A percentile compares a stretch with the other conserved stretches of the same genome.
phyloP scores from a whole-genome alignment of 23 red algal genomes.

The Gracilaria domingensis region DNA sequence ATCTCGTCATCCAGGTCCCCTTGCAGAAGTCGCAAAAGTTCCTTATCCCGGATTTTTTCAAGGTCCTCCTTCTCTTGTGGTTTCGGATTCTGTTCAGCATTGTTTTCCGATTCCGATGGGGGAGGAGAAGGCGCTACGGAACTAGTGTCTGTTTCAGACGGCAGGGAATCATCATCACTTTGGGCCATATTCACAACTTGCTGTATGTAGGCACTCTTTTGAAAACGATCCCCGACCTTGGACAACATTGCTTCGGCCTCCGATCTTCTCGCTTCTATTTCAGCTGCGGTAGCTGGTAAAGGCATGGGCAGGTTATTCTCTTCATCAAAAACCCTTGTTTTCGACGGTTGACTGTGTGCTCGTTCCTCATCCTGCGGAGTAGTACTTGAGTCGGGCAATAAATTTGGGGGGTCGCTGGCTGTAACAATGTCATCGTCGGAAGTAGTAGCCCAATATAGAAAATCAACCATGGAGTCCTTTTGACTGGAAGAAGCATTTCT shows the following conservation, averaged over 20 bases:
- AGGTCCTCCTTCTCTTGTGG: background rate
- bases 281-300: background rate
- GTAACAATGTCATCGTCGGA: slow-evolving; percentile 5
- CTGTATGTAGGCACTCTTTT: background rate
- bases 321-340: background rate
- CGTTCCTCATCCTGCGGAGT: background rate
- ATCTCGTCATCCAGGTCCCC: background rate
- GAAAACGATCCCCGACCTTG: background rate
- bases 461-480: slow-evolving; percentile 26
- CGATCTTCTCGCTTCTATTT: slow-evolving; percentile 28
- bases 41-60: background rate
- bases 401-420: background rate
- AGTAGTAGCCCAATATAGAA: slow-evolving; percentile 45
- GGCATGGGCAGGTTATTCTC: background rate
- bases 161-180: slow-evolving; percentile 17
- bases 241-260: slow-evolving; percentile 11
- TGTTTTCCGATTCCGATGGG: background rate
- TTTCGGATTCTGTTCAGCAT: background rate
- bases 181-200: slow-evolving; percentile 3
- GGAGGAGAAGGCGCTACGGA: slow-evolving; percentile 5
- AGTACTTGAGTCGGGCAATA: background rate
- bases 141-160: slow-evolving; percentile 15
- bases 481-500: background rate
- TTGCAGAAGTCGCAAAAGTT: slow-evolving; percentile 24
- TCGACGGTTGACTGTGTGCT: no score